A percentile compares a stretch with the other conserved stretches of the same genome.
Evolutionary conservation across 1,284 basidiomycete species (phyloP).

Genomic region (Rhodotorula sp.): DNA sequence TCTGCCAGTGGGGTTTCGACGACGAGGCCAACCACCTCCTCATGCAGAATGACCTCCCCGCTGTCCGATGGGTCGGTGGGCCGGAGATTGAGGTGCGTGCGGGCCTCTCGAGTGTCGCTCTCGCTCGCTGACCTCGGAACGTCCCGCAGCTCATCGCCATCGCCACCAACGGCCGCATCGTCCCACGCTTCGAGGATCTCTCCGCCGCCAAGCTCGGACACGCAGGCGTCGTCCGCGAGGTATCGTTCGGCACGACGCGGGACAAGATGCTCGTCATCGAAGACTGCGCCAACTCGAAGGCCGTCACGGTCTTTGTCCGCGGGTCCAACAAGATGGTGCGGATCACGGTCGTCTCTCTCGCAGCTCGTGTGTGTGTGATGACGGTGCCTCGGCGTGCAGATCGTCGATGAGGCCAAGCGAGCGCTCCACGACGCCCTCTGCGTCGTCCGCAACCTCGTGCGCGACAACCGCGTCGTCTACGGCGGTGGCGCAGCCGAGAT

Average conservation of each 20-base stretch:
- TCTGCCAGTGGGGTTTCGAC: conserved; percentile 99
- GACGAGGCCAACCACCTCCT: conserved; percentile 98
- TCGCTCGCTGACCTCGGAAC: neutral
- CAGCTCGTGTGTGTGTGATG: too few species aligned
- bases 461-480: conserved; percentile 95
- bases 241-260: conserved; percentile 93
- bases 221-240: conserved; percentile 88
- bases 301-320: conserved; percentile 95
- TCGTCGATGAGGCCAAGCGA: conserved; percentile 97
- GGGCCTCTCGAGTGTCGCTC: neutral
- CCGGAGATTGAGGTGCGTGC: conserved; percentile 88
- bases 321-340: conserved; percentile 97
- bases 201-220: conserved; percentile 85
- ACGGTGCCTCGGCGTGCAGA: conserved; percentile 56
- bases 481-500: conserved; percentile 98
- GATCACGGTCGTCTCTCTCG: neutral
- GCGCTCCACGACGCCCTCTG: conserved; percentile 97
- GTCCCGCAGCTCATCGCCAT: conserved; percentile 84
- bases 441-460: conserved; percentile 90
- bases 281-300: conserved; percentile 93
- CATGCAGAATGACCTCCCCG: conserved; percentile 95
- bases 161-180: conserved; percentile 96
- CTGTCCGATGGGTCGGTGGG: conserved; percentile 98
- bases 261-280: conserved; percentile 99
- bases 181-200: conserved; percentile 95